phyloP scores from a whole-genome alignment of 176 grass and related monocot genomes.

The Avena atlantica region DNA sequence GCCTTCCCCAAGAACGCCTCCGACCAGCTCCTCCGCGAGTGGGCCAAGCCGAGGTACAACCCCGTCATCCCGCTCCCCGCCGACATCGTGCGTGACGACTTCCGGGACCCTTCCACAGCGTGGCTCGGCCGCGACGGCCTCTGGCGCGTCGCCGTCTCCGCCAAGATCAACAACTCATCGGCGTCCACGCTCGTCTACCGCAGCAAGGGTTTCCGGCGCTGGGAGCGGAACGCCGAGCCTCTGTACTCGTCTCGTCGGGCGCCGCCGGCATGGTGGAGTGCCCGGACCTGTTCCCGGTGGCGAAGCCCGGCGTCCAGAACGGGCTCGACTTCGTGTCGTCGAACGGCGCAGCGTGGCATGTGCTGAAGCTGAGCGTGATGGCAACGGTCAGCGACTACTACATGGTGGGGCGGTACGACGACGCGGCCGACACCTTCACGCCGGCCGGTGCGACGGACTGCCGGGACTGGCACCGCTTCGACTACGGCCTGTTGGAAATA shows the following conservation, averaged over 20 bases:
- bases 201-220: conserved; percentile 55
- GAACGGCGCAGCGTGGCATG: conserved; percentile 42
- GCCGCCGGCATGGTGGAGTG: conserved; percentile 64
- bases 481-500: conserved; percentile 45
- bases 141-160: conserved; percentile 61
- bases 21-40: too few species aligned
- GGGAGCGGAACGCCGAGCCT: conserved; percentile 47
- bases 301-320: not conserved
- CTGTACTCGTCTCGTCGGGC: conserved; percentile 46
- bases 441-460: conserved; percentile 53
- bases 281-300: conserved; percentile 80
- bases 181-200: conserved; percentile 51
- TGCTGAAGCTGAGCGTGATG: conserved; percentile 69
- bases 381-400: conserved; percentile 78
- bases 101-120: conserved; percentile 70
- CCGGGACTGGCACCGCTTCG: conserved; percentile 55
- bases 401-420: conserved; percentile 66
- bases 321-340: conserved; percentile 47
- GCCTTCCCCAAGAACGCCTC: too few species aligned
- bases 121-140: conserved; percentile 69
- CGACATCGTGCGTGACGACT: conserved; percentile 35
- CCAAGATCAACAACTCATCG: conserved; percentile 12
- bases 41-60: conserved; percentile 55
- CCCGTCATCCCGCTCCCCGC: conserved; percentile 42
- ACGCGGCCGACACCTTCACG: conserved; percentile 53